phyloP scores from a whole-genome alignment of 1,284 basidiomycete genomes.

The Pascua sp. region DNA sequence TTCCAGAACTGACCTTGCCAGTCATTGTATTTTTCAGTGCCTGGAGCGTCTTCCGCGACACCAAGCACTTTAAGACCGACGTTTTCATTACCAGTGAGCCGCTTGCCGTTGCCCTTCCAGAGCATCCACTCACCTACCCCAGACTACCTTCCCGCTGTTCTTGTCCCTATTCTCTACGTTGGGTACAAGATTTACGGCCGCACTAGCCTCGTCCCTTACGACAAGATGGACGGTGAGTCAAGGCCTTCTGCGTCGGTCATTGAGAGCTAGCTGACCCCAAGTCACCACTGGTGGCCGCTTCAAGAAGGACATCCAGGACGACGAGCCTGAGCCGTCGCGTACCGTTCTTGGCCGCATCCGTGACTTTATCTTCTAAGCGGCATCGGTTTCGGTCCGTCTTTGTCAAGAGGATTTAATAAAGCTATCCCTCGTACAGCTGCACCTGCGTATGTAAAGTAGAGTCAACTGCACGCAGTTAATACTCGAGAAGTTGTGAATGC shows the following conservation, averaged over 20 bases:
- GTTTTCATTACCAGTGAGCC: neutral
- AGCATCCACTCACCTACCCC: neutral
- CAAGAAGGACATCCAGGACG: too few species aligned
- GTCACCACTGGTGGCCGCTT: too few species aligned
- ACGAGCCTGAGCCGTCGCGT: too few species aligned
- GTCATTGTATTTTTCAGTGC: slow-evolving; percentile 24
- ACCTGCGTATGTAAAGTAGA: too few species aligned
- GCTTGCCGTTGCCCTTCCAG: too few species aligned
- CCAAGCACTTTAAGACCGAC: neutral
- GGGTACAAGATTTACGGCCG: slow-evolving; percentile 59
- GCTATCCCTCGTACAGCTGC: too few species aligned
- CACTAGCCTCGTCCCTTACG: slow-evolving; percentile 55
- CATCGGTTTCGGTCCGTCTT: too few species aligned
- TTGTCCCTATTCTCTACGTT: slow-evolving; percentile 59
- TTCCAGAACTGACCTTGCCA: neutral
- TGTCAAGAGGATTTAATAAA: too few species aligned
- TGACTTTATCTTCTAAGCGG: too few species aligned
- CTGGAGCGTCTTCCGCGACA: slow-evolving; percentile 18
- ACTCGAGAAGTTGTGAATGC: too few species aligned
- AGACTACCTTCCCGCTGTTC: slow-evolving; percentile 51
- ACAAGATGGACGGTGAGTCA: slow-evolving; percentile 55
- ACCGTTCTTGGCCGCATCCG: too few species aligned
- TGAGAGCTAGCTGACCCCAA: neutral
- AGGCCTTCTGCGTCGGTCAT: neutral
- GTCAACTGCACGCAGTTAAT: too few species aligned